Evolutionary conservation across 2,329 filamentous ascomycete species (phyloP).

Genomic region (Penicillium sp.): DNA sequence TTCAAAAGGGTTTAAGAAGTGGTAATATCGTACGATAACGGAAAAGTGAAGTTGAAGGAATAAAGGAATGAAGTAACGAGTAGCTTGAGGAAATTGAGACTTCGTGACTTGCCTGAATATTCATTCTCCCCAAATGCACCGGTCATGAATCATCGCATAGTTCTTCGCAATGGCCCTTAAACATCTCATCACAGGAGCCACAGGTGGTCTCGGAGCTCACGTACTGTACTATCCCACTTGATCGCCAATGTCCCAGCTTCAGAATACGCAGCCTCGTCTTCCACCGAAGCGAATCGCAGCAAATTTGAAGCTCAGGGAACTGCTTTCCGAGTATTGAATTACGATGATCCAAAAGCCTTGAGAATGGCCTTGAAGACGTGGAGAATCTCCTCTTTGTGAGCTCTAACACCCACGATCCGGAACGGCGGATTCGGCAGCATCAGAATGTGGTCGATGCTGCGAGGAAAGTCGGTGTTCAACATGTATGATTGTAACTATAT

Average conservation of each 20-base stretch:
- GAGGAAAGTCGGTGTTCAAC: slow-evolving; percentile 49
- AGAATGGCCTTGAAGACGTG: slow-evolving; percentile 51
- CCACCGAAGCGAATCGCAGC: slow-evolving; percentile 44
- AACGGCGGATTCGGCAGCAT: slow-evolving; percentile 50
- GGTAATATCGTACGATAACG: no score
- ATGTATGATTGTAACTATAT: slow-evolving; percentile 37
- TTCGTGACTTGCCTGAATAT: no score
- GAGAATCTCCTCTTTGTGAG: slow-evolving; percentile 60
- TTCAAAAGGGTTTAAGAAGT: no score
- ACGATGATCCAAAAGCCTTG: slow-evolving; percentile 45
- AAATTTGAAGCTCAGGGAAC: slow-evolving; percentile 42
- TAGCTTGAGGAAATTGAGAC: no score
- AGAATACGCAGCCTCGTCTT: slow-evolving; percentile 52
- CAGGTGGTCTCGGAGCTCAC: slow-evolving; percentile 37
- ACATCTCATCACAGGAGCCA: slow-evolving; percentile 41
- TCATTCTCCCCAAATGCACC: no score
- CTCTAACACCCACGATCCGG: slow-evolving; percentile 61
- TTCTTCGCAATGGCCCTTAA: slow-evolving; percentile 29
- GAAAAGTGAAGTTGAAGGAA: no score
- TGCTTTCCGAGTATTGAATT: background rate
- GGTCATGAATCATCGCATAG: no score
- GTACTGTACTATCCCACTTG: slow-evolving; percentile 37
- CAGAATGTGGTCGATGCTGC: slow-evolving; percentile 56
- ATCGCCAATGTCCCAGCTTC: slow-evolving; percentile 38
- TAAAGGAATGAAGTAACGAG: no score